Evolutionary conservation across 2,329 filamentous ascomycete species (phyloP).

Genomic region (Xylaria sp.): DNA sequence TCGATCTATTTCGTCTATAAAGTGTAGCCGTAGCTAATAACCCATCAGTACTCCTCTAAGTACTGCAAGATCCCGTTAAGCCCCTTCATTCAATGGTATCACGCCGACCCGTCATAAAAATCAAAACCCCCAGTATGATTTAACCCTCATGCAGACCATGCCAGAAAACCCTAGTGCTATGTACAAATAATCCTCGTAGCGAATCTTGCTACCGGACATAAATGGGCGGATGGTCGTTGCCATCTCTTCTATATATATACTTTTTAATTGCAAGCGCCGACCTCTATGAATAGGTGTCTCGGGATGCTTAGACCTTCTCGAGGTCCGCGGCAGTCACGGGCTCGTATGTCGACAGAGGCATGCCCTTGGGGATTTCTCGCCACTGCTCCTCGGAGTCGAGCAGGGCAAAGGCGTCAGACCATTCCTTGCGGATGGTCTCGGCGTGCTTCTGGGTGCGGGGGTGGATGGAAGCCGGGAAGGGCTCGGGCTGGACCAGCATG

Average conservation of each 20-base stretch:
- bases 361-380: constrained; percentile 39
- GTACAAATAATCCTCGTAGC: constrained; percentile 16
- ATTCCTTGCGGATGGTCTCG: constrained; percentile 35
- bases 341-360: constrained; percentile 40
- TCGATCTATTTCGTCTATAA: constrained; percentile 24
- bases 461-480: constrained; percentile 36
- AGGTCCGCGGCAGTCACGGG: constrained; percentile 23
- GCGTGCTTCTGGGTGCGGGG: constrained; percentile 36
- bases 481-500: constrained; percentile 40
- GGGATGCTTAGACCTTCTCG: constrained; percentile 17
- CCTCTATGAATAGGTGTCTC: background rate
- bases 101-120: constrained; percentile 23
- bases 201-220: background rate
- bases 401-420: constrained; percentile 32
- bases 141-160: constrained; percentile 13
- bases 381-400: constrained; percentile 39
- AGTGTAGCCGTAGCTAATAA: background rate
- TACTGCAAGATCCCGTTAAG: constrained; percentile 7
- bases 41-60: constrained; percentile 14
- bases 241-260: background rate
- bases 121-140: background rate
- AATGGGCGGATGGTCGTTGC: background rate
- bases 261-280: background rate
- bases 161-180: constrained; percentile 21
- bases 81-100: constrained; percentile 25